These are phyloP conservation scores for Debaryomyces maramus DNA, from an alignment of 805 yeast species.

Conservation along the genomic window DNA sequence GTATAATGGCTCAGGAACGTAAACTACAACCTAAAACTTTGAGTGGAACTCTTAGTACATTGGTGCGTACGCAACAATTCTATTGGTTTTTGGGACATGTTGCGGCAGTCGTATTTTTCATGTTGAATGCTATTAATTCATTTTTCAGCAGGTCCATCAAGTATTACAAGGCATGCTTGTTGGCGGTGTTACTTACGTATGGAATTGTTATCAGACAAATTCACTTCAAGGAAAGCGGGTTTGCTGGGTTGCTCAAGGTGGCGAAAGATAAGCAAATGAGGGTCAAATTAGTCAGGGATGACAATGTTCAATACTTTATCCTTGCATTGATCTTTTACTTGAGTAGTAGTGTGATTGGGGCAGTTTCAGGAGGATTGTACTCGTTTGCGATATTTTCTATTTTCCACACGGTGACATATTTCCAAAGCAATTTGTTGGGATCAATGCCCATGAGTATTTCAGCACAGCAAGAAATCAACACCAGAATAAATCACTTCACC, in stretches of 20 bases:
- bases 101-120: conserved; percentile 44
- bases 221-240: conserved; percentile 41
- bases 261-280: conserved; percentile 10
- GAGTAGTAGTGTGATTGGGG: conserved; percentile 30
- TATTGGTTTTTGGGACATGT: conserved; percentile 71
- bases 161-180: conserved; percentile 37
- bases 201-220: conserved; percentile 62
- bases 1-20: too few species aligned
- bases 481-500: conserved; percentile 30
- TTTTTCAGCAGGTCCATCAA: conserved; percentile 34
- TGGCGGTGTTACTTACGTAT: conserved; percentile 60
- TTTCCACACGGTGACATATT: conserved; percentile 39
- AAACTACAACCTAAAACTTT: conserved; percentile 6
- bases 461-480: conserved; percentile 29
- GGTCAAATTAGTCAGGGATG: conserved; percentile 34
- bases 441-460: conserved; percentile 32
- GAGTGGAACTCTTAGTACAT: conserved; percentile 4
- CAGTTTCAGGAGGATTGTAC: conserved; percentile 39
- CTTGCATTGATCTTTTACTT: conserved; percentile 32
- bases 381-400: conserved; percentile 37
- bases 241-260: conserved; percentile 2
- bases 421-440: conserved; percentile 35
- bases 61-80: conserved; percentile 54
- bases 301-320: conserved; percentile 39
- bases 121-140: conserved; percentile 39